Evolutionary conservation across 441 rosid genomes (phyloP).

Genomic region (Gossypium trilobum): DNA sequence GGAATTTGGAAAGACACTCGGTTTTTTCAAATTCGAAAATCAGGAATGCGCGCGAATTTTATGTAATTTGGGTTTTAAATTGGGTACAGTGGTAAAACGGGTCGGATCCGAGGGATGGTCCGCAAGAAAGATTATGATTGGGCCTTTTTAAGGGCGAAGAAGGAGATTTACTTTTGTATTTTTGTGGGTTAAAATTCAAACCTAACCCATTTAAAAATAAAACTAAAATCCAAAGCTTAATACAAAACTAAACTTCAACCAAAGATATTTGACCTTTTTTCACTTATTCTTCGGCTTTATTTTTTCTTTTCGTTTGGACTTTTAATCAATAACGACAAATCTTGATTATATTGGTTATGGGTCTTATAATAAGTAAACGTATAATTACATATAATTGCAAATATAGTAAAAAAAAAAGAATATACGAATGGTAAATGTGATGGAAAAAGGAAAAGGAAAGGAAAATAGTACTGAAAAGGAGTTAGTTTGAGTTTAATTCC

Average conservation of each 20-base stretch:
- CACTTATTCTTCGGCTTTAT: background rate
- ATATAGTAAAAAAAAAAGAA: no score
- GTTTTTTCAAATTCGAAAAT: background rate
- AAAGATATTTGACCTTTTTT: background rate
- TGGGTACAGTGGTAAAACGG: background rate
- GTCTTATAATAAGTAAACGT: no score
- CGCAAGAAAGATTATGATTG: background rate
- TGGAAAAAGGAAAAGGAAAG: background rate
- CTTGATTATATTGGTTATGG: background rate
- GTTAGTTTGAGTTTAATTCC: background rate
- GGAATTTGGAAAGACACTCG: background rate
- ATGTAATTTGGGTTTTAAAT: background rate
- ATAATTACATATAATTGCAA: no score
- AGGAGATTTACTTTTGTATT: background rate
- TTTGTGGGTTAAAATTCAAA: constrained; percentile 1
- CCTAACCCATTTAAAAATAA: background rate
- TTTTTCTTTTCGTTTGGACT: background rate
- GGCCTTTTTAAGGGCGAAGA: background rate
- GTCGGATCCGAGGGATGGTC: no score
- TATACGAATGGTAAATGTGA: background rate
- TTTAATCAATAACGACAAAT: background rate
- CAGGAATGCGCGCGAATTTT: constrained; percentile 4
- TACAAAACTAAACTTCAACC: background rate
- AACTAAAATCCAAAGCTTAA: background rate
- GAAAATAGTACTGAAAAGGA: background rate